Conservation (phyloP, 1,284 basidiomycete species). For the Takashimella koratensis region DNA sequence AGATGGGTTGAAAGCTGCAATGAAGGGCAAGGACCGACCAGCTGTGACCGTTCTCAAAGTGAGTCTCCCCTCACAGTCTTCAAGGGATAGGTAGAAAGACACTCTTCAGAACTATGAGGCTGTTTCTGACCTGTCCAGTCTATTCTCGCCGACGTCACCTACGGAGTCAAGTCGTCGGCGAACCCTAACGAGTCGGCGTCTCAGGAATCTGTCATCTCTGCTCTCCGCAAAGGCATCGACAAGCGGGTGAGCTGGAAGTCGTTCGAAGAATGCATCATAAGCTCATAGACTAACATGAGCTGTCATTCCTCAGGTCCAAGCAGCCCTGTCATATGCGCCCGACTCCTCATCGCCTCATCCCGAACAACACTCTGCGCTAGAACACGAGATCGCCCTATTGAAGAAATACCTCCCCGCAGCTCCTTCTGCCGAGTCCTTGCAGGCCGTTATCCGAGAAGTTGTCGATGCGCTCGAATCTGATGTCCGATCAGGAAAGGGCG, state of each 20-base stretch:
- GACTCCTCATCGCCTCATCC: conserved; percentile 28
- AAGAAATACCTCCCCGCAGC: conserved; percentile 33
- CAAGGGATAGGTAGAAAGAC: neutral
- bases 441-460: conserved; percentile 28
- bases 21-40: conserved; percentile 42
- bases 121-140: conserved; percentile 16
- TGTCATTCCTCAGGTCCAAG: conserved; percentile 21
- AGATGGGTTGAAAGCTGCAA: conserved; percentile 45
- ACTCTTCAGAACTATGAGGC: too few relatives aligned
- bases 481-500: conserved; percentile 22
- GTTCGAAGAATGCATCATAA: neutral
- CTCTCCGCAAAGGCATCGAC: conserved; percentile 38
- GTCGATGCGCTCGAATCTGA: conserved; percentile 24
- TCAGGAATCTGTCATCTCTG: conserved; percentile 32
- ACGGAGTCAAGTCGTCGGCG: conserved; percentile 33
- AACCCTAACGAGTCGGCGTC: conserved; percentile 35
- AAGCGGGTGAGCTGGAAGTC: conserved; percentile 40
- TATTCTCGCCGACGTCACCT: conserved; percentile 42
- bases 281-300: neutral
- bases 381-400: conserved; percentile 34
- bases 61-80: conserved; percentile 3
- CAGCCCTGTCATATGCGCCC: conserved; percentile 38
- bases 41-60: conserved; percentile 38
- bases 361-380: conserved; percentile 32
- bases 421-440: conserved; percentile 32